Evolutionary conservation across 306 rosid genomes (phyloP).

Genomic region (Quercus gilva): DNA sequence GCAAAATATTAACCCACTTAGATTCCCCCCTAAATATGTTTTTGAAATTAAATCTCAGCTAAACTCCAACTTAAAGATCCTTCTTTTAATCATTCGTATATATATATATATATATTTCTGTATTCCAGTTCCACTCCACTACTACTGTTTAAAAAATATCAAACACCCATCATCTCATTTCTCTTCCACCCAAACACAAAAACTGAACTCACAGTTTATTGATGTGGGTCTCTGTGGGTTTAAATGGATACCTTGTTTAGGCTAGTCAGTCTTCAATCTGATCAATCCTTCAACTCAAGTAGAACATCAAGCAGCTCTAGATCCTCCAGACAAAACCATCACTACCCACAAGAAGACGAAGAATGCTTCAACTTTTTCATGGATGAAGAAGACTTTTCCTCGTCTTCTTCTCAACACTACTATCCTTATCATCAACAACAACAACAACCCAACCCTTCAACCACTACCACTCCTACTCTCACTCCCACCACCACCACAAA

Average conservation of each 20-base stretch:
- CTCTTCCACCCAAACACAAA: constrained; percentile 9
- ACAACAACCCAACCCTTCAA: constrained; percentile 9
- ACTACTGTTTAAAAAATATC: constrained; percentile 53
- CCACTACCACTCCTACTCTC: constrained; percentile 28
- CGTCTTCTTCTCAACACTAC: constrained; percentile 79
- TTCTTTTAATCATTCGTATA: not conserved
- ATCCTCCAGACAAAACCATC: constrained; percentile 55
- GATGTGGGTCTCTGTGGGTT: constrained; percentile 45
- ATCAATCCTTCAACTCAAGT: constrained; percentile 83
- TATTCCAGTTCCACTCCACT: constrained; percentile 21
- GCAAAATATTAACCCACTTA: constrained; percentile 19
- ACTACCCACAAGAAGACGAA: constrained; percentile 49
- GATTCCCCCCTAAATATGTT: constrained; percentile 18
- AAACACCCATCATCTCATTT: constrained; percentile 13
- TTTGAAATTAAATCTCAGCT: constrained; percentile 20
- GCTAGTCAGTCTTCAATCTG: constrained; percentile 62
- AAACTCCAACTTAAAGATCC: constrained; percentile 33
- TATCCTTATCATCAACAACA: constrained; percentile 40
- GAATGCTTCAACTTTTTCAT: constrained; percentile 98
- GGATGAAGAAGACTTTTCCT: constrained; percentile 95
- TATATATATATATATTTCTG: not conserved
- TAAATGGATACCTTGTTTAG: constrained; percentile 99
- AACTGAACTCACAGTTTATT: constrained; percentile 8
- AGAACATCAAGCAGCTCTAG: constrained; percentile 75
- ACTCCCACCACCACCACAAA: constrained; percentile 18